Conservation (phyloP, 2,329 filamentous ascomycete genomes). For the Fonsecaea nubica region DNA sequence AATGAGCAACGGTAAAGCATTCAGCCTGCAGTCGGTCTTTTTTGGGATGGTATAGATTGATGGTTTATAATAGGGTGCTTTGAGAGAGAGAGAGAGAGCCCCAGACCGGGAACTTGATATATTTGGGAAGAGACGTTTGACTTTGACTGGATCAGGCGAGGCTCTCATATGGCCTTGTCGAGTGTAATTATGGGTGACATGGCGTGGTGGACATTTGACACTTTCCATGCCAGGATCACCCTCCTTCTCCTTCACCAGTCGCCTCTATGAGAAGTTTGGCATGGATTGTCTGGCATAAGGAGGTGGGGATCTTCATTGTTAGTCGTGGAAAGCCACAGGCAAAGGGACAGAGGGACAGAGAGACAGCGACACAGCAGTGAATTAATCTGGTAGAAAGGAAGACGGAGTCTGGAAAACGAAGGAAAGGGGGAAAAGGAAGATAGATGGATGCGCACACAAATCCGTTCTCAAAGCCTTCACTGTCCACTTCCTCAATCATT, state of each 20-base stretch:
- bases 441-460: too few species aligned
- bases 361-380: too few species aligned
- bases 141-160: neutral
- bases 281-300: neutral
- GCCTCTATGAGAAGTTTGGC: neutral
- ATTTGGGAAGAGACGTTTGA: neutral
- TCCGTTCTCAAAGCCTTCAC: too few species aligned
- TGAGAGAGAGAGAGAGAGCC: neutral
- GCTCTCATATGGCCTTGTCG: neutral
- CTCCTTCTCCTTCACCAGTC: neutral
- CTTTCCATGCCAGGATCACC: neutral
- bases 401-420: too few species aligned
- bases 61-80: neutral
- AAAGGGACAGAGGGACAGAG: too few species aligned
- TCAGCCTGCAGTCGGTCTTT: neutral
- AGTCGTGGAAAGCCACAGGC: too few species aligned
- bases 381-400: too few species aligned
- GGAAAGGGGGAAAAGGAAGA: too few species aligned
- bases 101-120: neutral
- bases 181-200: neutral
- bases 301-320: neutral
- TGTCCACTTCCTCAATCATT: too few species aligned
- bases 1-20: slow-evolving; percentile 6
- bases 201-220: neutral
- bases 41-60: neutral